Evolutionary conservation across 1,284 basidiomycete genomes (phyloP).

Genomic region (Nidula niveotomentosa): DNA sequence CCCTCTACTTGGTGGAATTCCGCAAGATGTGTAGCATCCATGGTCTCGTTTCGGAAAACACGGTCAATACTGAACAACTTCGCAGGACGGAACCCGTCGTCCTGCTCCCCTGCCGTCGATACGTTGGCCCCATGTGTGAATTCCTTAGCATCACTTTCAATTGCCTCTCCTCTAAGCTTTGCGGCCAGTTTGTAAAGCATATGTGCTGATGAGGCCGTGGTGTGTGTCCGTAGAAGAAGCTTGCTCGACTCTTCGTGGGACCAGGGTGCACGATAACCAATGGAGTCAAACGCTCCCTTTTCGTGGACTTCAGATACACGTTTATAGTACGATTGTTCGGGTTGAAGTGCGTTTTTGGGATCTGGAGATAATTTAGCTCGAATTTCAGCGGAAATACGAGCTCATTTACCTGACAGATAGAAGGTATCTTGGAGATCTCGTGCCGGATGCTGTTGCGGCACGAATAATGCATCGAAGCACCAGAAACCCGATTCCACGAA

Average conservation of each 20-base stretch:
- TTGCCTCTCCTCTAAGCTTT: conserved; percentile 63
- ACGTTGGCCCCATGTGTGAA: conserved; percentile 32
- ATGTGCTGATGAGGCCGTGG: conserved; percentile 92
- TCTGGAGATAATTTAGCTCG: conserved; percentile 46
- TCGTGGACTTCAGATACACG: conserved; percentile 91
- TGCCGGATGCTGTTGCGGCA: conserved; percentile 99
- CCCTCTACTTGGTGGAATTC: conserved; percentile 99
- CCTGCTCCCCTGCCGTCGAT: conserved; percentile 40
- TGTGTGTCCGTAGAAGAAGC: conserved; percentile 95
- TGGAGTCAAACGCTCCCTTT: conserved; percentile 90
- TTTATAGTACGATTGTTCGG: conserved; percentile 86
- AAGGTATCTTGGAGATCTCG: conserved; percentile 99
- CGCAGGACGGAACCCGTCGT: conserved; percentile 90
- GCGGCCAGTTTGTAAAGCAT: conserved; percentile 95
- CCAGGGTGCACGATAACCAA: conserved; percentile 99
- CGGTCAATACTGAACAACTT: conserved; percentile 99
- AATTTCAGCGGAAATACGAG: background rate
- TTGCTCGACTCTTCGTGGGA: conserved; percentile 89
- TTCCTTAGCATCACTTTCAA: conserved; percentile 38
- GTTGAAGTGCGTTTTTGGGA: conserved; percentile 76
- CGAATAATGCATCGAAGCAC: conserved; percentile 99
- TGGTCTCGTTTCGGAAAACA: conserved; percentile 98
- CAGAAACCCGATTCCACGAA: conserved; percentile 99
- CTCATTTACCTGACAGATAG: conserved; percentile 85
- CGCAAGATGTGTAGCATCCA: conserved; percentile 98